Evolutionary conservation across 345 rosid species (phyloP).

Genomic region (Erodium maritimum): DNA sequence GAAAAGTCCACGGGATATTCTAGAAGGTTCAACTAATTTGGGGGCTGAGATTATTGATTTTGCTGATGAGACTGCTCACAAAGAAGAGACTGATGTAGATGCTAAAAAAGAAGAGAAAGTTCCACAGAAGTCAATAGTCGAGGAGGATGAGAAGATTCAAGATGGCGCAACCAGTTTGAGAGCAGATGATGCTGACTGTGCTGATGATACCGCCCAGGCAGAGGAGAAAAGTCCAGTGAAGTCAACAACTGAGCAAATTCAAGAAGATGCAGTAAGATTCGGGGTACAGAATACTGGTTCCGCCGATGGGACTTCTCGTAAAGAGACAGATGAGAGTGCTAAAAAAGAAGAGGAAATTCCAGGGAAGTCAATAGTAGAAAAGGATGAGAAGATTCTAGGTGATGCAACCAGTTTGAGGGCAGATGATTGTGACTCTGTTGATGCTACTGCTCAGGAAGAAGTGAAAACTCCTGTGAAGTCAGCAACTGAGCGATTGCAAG

Average conservation of each 20-base stretch:
- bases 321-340: conserved; percentile 23
- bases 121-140: conserved; percentile 15
- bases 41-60: conserved; percentile 13
- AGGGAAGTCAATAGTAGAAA: conserved; percentile 20
- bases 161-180: background rate
- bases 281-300: conserved; percentile 5
- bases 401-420: no score
- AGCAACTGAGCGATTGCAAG: conserved; percentile 13
- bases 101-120: conserved; percentile 21
- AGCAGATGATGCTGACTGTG: background rate
- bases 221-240: background rate
- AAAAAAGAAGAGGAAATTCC: conserved; percentile 13
- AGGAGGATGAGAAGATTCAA: conserved; percentile 19
- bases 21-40: no score
- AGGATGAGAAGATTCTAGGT: background rate
- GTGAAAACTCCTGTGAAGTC: background rate
- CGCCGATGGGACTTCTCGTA: conserved; percentile 16
- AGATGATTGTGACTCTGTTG: background rate
- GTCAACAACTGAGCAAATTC: conserved; percentile 10
- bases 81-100: conserved; percentile 9
- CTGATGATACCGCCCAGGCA: background rate
- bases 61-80: background rate
- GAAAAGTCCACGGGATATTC: no score
- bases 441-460: background rate
- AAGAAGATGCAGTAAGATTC: conserved; percentile 17